Evolutionary conservation across 2,329 filamentous ascomycete species (phyloP).

Genomic region (Triangularia verruculosa): DNA sequence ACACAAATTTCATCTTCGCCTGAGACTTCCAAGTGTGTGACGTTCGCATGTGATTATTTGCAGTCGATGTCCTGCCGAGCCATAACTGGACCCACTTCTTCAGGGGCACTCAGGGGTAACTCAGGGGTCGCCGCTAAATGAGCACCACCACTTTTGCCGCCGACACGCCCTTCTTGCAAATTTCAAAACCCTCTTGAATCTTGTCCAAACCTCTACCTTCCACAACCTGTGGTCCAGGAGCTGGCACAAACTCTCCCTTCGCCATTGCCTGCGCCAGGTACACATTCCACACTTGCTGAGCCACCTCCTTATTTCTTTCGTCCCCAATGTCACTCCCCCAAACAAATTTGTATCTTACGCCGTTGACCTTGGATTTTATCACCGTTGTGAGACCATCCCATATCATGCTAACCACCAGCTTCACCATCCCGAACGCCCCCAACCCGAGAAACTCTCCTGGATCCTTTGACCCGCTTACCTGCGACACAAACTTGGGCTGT

Average conservation of each 20-base stretch:
- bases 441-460: background rate
- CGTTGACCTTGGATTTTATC: background rate
- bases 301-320: conserved; percentile 17
- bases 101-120: background rate
- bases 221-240: conserved; percentile 30
- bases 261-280: conserved; percentile 31
- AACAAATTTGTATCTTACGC: conserved; percentile 24
- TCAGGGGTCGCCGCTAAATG: background rate
- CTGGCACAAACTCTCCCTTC: conserved; percentile 25
- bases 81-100: background rate
- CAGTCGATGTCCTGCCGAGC: too few relatives aligned
- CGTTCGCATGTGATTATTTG: too few relatives aligned
- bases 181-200: conserved; percentile 32
- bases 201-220: conserved; percentile 31
- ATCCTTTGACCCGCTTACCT: background rate
- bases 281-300: conserved; percentile 24
- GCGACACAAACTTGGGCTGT: conserved; percentile 24
- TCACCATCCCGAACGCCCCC: background rate
- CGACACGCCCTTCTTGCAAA: conserved; percentile 34
- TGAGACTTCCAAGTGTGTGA: background rate
- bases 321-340: conserved; percentile 22
- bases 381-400: conserved; percentile 14
- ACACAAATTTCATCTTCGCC: background rate
- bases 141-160: conserved; percentile 38
- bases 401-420: background rate